These are phyloP conservation scores for Malus fusca DNA, from an alignment of 306 rosid species.

Conservation along the genomic window DNA sequence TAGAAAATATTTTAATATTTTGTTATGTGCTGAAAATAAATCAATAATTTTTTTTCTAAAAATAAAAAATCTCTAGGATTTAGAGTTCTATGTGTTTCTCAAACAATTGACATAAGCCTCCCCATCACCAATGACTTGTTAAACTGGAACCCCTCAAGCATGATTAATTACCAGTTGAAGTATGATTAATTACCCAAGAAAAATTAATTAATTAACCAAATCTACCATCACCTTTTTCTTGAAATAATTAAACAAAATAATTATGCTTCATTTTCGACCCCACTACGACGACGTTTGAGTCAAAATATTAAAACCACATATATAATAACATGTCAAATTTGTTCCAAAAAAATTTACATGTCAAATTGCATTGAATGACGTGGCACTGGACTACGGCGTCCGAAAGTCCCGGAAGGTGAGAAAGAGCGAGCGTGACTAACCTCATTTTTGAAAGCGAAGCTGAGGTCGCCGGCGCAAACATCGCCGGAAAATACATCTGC, in stretches of 20 bases:
- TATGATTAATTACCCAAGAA: neutral
- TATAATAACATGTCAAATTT: neutral
- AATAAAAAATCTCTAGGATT: neutral
- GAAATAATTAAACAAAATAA: neutral
- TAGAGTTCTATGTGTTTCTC: neutral
- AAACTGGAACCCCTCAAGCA: neutral
- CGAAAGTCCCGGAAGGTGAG: neutral
- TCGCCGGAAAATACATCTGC: conserved; percentile 23
- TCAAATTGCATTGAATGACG: neutral
- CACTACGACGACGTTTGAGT: neutral
- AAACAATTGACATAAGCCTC: neutral
- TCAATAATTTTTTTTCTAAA: neutral
- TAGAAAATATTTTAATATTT: no score
- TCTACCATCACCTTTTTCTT: neutral
- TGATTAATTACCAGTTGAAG: neutral
- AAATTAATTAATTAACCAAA: neutral
- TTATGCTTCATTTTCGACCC: neutral
- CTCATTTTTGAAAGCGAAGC: conserved; percentile 31
- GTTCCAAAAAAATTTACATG: neutral
- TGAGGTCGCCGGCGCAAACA: conserved; percentile 19
- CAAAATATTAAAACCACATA: neutral
- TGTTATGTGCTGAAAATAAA: no score
- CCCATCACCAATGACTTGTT: neutral
- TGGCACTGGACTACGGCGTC: neutral
- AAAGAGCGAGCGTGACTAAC: conserved; percentile 27